Evolutionary conservation across 2,329 filamentous ascomycete species (phyloP).

Genomic region (Laburnicola sp.): DNA sequence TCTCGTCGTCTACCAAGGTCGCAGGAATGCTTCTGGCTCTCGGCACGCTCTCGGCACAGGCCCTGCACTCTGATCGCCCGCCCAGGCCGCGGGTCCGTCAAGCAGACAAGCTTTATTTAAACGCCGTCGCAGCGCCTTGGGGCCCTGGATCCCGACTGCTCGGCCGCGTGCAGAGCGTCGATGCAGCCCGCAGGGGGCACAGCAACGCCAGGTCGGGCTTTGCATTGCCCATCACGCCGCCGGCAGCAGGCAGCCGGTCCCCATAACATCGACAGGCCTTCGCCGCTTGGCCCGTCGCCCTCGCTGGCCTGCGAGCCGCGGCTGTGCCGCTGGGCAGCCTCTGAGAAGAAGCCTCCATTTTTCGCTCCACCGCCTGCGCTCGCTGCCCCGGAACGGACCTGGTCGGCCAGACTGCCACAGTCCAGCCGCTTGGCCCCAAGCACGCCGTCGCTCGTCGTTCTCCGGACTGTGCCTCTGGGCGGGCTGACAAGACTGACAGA

Average conservation of each 20-base stretch:
- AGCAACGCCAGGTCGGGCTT: conserved; percentile 11
- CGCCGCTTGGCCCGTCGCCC: conserved; percentile 27
- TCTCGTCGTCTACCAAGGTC: conserved; percentile 11
- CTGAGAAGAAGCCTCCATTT: not conserved
- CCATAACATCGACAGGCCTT: conserved; percentile 40
- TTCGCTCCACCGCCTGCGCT: not conserved
- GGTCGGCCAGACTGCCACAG: conserved; percentile 12
- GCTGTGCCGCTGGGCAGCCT: too few relatives aligned
- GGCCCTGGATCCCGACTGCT: conserved; percentile 19
- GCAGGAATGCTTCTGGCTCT: conserved; percentile 29
- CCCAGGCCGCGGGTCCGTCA: conserved; percentile 38
- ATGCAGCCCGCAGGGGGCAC: conserved; percentile 1
- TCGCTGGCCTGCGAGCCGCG: too few relatives aligned
- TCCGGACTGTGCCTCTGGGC: conserved; percentile 20
- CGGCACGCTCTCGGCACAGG: conserved; percentile 30
- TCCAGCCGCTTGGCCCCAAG: conserved; percentile 30
- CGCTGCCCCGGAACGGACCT: not conserved
- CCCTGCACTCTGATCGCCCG: conserved; percentile 38
- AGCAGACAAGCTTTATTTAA: conserved; percentile 45
- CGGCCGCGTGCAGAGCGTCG: not conserved
- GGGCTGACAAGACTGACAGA: conserved; percentile 22
- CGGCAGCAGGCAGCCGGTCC: not conserved
- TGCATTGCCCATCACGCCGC: conserved; percentile 6
- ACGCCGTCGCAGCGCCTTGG: conserved; percentile 37
- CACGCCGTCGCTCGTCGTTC: conserved; percentile 13